Evolutionary conservation across 2,329 filamentous ascomycete species (phyloP), one percentile per base, ranked within the genome.

Genomic region (Chrysoporthe puriensis): DNA sequence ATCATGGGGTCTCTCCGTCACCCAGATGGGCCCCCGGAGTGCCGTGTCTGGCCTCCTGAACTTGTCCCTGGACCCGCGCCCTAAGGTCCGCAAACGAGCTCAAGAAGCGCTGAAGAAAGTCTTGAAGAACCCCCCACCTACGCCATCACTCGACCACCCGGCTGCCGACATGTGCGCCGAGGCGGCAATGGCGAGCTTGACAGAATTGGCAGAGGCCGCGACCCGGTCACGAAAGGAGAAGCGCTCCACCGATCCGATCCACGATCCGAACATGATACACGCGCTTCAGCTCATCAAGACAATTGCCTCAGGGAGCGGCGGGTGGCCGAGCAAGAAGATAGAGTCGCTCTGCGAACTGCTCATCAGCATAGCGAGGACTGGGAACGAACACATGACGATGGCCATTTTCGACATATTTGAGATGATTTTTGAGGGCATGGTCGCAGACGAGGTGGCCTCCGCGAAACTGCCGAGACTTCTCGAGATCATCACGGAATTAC

Each of bases 401-500:
- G 91, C 93, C 13, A 92, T 94, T 0, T 97, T 99, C 74, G 95
- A 97, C 72, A 95, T 98, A 4, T 99, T 99, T 74, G 96, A 99
- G 78, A 91, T 97, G 77, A 97, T 98, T 57, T 98, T 99, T 72
- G 91, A 91, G 73, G 91, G 94, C 8, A 94, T 99, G 91, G 88
- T 84, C n/a, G 87, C 90, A 18, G 91, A 94, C 72, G 93, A 97
- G 72, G 86, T 94, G 61, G 92, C 94, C 0, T 96, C 94, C 2
- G 88, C 93, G 0, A 99, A 98, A 80, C 85, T 99, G 14, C 94
- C 94, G 2, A 88, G 92, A 66, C 85, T 99, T 14, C 86, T 98
- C 74, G 94, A 97, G 71, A 94, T 96, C 63, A 97, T 99, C 72
- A 90, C 91, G 14, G 94, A 98, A 77, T 82, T 99, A 72, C 93